Evolutionary conservation across 495 filamentous ascomycete species (phyloP).

Genomic region (Xylaria scruposa): DNA sequence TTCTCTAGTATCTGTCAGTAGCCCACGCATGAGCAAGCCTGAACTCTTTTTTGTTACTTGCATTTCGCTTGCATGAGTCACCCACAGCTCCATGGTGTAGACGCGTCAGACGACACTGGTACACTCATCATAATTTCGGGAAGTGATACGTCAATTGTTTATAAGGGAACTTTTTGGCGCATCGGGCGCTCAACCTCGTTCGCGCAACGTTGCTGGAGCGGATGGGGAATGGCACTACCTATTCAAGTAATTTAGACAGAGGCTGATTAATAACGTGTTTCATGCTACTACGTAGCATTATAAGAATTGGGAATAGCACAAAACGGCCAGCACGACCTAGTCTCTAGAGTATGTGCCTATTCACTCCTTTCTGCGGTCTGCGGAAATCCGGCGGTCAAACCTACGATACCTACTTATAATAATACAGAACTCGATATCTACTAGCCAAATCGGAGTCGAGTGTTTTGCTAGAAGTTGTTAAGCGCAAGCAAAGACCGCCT

Average conservation of each 20-base stretch:
- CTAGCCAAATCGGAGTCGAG: background rate
- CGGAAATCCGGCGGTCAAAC: conserved; percentile 2
- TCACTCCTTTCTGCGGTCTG: conserved; percentile 9
- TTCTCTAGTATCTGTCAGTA: background rate
- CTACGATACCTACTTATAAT: background rate
- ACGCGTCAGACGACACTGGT: background rate
- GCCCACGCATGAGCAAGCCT: background rate
- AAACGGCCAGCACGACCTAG: background rate
- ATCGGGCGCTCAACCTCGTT: background rate
- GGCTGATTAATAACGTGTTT: background rate
- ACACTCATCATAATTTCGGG: background rate
- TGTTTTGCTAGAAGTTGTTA: background rate
- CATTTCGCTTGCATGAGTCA: background rate
- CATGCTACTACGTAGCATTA: background rate
- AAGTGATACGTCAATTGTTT: conserved; percentile 8
- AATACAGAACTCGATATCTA: background rate
- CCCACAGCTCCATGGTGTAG: background rate
- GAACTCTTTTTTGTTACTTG: background rate
- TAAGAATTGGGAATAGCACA: background rate
- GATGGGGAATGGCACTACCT: background rate
- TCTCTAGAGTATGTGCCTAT: background rate
- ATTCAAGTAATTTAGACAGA: background rate
- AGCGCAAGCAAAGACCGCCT: background rate
- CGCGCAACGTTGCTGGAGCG: background rate
- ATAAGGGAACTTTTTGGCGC: background rate